Conservation (phyloP, 345 rosid species). For the Citrus australasica region DNA sequence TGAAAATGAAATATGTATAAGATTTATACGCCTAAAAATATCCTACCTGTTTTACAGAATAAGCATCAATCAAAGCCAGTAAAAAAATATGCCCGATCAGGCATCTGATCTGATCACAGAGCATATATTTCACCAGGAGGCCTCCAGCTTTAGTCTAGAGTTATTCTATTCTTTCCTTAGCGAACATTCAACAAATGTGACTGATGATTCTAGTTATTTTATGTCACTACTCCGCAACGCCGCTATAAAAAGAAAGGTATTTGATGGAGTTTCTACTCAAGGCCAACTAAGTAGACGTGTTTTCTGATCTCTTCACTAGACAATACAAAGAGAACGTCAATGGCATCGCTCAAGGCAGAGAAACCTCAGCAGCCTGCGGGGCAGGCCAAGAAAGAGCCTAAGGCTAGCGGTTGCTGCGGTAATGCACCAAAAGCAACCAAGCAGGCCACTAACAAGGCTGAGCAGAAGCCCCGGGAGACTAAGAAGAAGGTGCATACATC, state of each 20-base stretch:
- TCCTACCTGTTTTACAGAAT: conserved; percentile 6
- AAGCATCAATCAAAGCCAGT: conserved; percentile 27
- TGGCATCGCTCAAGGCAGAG: conserved; percentile 56
- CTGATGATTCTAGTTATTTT: conserved; percentile 19
- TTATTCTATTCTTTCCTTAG: conserved; percentile 28
- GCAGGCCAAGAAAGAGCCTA: conserved; percentile 39
- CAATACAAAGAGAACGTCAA: background rate
- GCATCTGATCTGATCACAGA: conserved; percentile 30
- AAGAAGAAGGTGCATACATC: conserved; percentile 42
- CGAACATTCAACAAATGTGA: background rate
- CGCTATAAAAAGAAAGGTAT: conserved; percentile 25
- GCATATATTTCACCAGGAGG: conserved; percentile 8
- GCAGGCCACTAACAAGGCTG: conserved; percentile 40
- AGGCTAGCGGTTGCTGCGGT: conserved; percentile 11
- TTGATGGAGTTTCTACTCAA: background rate
- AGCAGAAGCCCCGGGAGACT: conserved; percentile 40
- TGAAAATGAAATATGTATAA: background rate
- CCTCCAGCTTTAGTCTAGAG: conserved; percentile 6
- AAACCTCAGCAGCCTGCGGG: conserved; percentile 34
- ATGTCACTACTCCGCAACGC: background rate
- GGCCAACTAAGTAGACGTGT: background rate
- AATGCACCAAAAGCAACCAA: conserved; percentile 36
- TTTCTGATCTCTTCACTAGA: background rate
- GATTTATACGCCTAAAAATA: conserved; percentile 3
- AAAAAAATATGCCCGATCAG: conserved; percentile 18